Evolutionary conservation across 768 basidiomycete genomes (phyloP).

Genomic region (Boletus insuetus): DNA sequence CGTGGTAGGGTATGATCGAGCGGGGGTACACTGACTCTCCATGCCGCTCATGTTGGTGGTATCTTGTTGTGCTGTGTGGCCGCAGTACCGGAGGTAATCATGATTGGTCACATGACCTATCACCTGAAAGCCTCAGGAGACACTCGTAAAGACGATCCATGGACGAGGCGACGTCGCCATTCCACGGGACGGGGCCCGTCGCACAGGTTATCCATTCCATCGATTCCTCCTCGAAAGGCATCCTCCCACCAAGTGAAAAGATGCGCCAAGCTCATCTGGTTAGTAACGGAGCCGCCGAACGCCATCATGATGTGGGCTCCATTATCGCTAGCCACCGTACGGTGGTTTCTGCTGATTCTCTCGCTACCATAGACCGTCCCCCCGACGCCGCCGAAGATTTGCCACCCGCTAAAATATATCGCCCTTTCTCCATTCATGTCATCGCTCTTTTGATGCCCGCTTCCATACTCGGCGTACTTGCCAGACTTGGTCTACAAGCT

Average conservation of each 20-base stretch:
- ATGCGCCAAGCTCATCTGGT: neutral
- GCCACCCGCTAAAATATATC: conserved; percentile 37
- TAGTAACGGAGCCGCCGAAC: neutral
- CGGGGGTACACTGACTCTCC: conserved; percentile 65
- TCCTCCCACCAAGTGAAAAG: conserved; percentile 4
- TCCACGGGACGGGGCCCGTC: neutral
- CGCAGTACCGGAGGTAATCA: neutral
- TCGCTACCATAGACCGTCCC: conserved; percentile 42
- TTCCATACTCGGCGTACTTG: conserved; percentile 83
- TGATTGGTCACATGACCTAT: conserved; percentile 11
- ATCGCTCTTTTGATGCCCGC: conserved; percentile 73
- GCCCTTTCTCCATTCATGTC: conserved; percentile 60
- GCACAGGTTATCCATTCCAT: neutral
- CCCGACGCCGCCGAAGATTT: conserved; percentile 33
- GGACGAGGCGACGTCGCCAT: neutral
- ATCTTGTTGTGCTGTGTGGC: neutral
- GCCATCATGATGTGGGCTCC: conserved; percentile 30
- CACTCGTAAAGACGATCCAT: neutral
- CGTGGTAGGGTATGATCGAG: neutral
- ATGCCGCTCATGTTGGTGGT: conserved; percentile 64
- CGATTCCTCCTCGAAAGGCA: neutral
- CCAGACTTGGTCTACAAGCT: conserved; percentile 74
- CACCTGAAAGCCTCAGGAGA: neutral
- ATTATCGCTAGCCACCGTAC: conserved; percentile 35
- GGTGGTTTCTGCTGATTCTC: conserved; percentile 35